phyloP scores from a whole-genome alignment of 2,329 filamentous ascomycete genomes.

The Gnomoniopsis sp. region DNA sequence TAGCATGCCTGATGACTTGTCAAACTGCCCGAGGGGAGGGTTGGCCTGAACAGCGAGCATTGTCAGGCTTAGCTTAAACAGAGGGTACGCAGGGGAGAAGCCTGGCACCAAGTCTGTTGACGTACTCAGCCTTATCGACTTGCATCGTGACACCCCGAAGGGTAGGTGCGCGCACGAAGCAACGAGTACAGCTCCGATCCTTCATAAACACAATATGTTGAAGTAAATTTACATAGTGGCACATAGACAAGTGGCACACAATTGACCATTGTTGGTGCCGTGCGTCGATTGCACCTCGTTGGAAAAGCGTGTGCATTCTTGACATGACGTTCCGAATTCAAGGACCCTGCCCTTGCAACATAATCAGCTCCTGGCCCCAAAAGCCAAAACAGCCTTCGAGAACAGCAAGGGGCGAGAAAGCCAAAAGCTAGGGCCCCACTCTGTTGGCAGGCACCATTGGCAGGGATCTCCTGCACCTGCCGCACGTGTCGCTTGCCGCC shows the following conservation, averaged over 20 bases:
- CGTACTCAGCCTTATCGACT: too few relatives aligned
- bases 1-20: too few relatives aligned
- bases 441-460: conserved; percentile 6
- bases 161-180: too few relatives aligned
- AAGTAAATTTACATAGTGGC: not conserved
- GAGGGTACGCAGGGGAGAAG: too few relatives aligned
- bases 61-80: too few relatives aligned
- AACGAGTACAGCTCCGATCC: too few relatives aligned
- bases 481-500: too few relatives aligned
- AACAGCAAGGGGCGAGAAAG: too few relatives aligned
- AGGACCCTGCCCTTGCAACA: not conserved
- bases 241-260: not conserved
- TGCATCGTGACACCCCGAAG: too few relatives aligned
- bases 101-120: too few relatives aligned
- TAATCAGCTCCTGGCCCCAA: not conserved
- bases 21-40: too few relatives aligned
- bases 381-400: not conserved
- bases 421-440: not conserved
- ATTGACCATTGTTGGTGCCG: not conserved
- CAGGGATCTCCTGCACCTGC: not conserved
- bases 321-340: conserved; percentile 12
- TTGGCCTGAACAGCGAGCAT: too few relatives aligned
- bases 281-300: not conserved
- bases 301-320: not conserved
- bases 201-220: not conserved